Evolutionary conservation across 495 filamentous ascomycete genomes (phyloP).

Genomic region (Sphaerosporella brunnea): DNA sequence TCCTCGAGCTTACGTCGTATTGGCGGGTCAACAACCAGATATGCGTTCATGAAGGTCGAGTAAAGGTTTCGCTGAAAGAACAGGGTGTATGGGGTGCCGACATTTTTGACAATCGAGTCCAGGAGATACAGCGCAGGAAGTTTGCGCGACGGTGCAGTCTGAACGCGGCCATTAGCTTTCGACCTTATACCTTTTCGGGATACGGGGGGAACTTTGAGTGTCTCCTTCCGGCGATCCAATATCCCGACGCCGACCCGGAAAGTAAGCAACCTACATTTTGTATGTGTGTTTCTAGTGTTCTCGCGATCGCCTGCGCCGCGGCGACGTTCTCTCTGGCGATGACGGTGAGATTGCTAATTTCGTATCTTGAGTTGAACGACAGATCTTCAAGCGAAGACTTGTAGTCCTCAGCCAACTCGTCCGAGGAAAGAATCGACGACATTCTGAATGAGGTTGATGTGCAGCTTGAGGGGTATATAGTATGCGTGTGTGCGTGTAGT

Average conservation of each 20-base stretch:
- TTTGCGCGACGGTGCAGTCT: slow-evolving; percentile 74
- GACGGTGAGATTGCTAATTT: slow-evolving; percentile 87
- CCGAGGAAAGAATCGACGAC: slow-evolving; percentile 33
- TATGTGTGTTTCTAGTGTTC: slow-evolving; percentile 80
- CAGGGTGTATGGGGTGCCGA: slow-evolving; percentile 88
- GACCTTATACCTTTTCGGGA: too few relatives aligned
- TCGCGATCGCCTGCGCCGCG: slow-evolving; percentile 78
- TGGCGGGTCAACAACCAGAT: slow-evolving; percentile 60
- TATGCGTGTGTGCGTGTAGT: slow-evolving; percentile 7
- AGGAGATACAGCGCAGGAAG: slow-evolving; percentile 92
- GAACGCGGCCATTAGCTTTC: slow-evolving; percentile 16
- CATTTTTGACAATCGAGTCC: slow-evolving; percentile 96
- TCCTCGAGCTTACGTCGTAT: slow-evolving; percentile 85
- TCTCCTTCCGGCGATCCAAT: too few relatives aligned
- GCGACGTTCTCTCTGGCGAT: slow-evolving; percentile 94
- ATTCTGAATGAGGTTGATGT: too few relatives aligned
- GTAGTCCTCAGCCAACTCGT: slow-evolving; percentile 90
- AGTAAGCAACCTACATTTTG: slow-evolving; percentile 50
- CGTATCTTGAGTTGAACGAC: slow-evolving; percentile 67
- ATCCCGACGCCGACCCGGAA: too few relatives aligned
- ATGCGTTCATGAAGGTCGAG: slow-evolving; percentile 89
- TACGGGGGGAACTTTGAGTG: too few relatives aligned
- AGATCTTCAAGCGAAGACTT: slow-evolving; percentile 81
- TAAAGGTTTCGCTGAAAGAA: slow-evolving; percentile 86
- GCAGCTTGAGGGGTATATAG: slow-evolving; percentile 18